Conservation (phyloP, 2,329 filamentous ascomycete genomes). For the Talaromyces sp. region DNA sequence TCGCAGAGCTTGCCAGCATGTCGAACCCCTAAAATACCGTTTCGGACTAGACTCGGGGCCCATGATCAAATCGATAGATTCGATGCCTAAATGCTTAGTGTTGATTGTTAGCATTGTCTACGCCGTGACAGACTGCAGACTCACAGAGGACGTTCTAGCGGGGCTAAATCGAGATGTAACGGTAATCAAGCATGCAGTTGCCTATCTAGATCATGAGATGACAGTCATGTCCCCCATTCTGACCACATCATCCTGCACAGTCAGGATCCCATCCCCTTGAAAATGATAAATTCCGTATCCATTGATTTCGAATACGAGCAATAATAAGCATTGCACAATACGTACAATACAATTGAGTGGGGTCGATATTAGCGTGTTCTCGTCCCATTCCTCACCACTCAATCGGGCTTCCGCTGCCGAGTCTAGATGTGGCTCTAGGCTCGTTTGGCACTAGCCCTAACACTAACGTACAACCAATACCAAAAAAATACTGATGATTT, state of each 20-base stretch:
- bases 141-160: not conserved
- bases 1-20: slow-evolving; percentile 2
- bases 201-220: not conserved
- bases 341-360: not conserved
- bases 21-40: not conserved
- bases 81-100: slow-evolving; percentile 1
- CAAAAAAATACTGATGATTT: not conserved
- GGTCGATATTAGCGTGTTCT: not conserved
- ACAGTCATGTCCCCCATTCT: not conserved
- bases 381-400: slow-evolving; percentile 6
- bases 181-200: not conserved
- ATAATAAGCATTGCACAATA: not conserved
- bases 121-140: not conserved
- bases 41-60: not conserved
- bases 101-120: not conserved
- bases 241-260: not conserved
- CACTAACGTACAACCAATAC: slow-evolving; percentile 3
- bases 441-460: not conserved
- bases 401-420: slow-evolving; percentile 12
- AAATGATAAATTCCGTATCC: too few species aligned
- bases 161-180: slow-evolving; percentile 4
- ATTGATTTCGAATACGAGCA: not conserved
- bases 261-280: not conserved
- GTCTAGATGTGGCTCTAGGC: slow-evolving; percentile 4
- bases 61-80: not conserved